Evolutionary conservation across 1,284 basidiomycete genomes (phyloP), one percentile per base, ranked within the genome.

Genomic region (Sutorius eximius): DNA sequence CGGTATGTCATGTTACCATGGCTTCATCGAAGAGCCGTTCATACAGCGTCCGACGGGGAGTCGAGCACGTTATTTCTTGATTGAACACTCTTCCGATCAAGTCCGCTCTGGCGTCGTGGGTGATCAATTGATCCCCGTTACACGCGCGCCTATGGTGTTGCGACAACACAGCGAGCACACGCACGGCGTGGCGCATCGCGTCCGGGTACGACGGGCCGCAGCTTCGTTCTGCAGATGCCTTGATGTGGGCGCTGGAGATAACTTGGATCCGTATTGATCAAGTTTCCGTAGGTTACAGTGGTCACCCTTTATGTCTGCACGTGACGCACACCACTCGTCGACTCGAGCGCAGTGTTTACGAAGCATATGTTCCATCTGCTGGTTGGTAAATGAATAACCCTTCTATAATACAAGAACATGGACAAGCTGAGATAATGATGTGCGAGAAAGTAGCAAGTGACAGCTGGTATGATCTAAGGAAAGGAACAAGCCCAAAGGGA

Each of bases 371-470:
- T 44, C 18, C 18, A 41, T 55, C 44, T 45, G 43, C 33, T 30
- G 16, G 37, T 58, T 41, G 58, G 61, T 58, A 56, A 53, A 58
- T 67, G 64, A 29, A 46, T 48, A 46, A 4, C 48, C 11, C 47
- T 54, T 59, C 58, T 71, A 69, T 58, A 58, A 70, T 69, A 71
- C 67, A 69, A 62, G 62, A 69, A 55, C 49, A 52, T 59, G 56
- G 64, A 61, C 56, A 57, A 56, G 55, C 45, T 57, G 64, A 60
- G 63, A 68, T 71, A 65, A 57, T 63, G 58, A 66, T 64, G 63
- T 69, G 68, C 61, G 54, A 56, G 50, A 53, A 63, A 59, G 65
- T 64, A 71, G 60, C 59, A 62, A 59, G 53, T 61, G 62, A 61
- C 56, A 56, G 32, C 48, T 61, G 59, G 61, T 61, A 65, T 63